Evolutionary conservation across 2,329 filamentous ascomycete genomes (phyloP), one percentile per base, ranked within the genome.

Genomic region (Atkinsonella texensis): DNA sequence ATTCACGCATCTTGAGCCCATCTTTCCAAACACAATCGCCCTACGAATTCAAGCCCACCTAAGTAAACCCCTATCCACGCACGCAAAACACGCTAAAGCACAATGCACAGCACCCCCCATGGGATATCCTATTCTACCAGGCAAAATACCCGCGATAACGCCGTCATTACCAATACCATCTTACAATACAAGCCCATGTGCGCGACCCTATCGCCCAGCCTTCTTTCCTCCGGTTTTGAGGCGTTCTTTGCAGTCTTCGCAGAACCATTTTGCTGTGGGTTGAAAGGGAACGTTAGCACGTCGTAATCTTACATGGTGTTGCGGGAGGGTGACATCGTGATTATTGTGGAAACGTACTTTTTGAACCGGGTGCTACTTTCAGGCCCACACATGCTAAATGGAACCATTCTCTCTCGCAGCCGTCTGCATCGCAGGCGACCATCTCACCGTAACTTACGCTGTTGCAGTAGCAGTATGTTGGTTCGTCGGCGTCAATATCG

Each of bases 381-480:
- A 93, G 68, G 28, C 87, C 87, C 32, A 89, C 87, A 65, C 87
- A 93, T 48, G 83, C 84, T 48, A 93, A 69, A 73, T 90, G 87
- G 71, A 90, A 91, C 87, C 87, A 90, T 67, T 90, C 86, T 55
- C 80, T 76, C 57, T 80, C 76, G 67, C 87, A 90, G 47, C 80
- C 78, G 53, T 84, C 78, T 8, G 81, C 81, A 63, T 90, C 87
- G 62, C 86, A 90, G 2, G 84, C 87, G 43, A 90, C 85, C 87
- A 90, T 90, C 68, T 88, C 85, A 18, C 87, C 86, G 62, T 89
- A 90, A 60, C 85, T 89, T 51, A 89, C 82, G 46, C 83, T 79
- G 59, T 89, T 85, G 65, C 87, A 89, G 68, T 87, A 87, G 66
- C 87, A 89, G 65, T 90, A 90, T 13, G 81, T 74, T 39, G 82